Base-by-base conservation (phyloP, 169 alveolate species). In the Cryptosporidium muris region DNA sequence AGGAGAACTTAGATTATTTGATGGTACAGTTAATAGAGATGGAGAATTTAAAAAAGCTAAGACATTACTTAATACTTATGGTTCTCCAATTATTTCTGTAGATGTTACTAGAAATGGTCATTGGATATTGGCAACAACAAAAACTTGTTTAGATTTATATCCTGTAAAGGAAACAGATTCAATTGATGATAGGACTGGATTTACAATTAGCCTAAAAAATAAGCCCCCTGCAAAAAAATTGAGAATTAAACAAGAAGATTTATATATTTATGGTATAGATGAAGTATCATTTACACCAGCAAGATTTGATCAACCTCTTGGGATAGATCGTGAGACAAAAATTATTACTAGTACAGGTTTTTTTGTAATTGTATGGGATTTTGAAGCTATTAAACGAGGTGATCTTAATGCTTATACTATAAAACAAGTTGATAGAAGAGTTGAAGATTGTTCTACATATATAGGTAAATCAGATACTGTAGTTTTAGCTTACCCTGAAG, bases 61-160 rank as follows among this genome's bases (percentile, higher is more conserved):
- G 51, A 88, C 91, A 34, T 82, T 68, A 34, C 63, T 91, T 2
- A 81, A 74, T 8, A 80, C 91, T n/a, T 81, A 88, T 48, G 81
- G 92, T 9, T 88, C 81, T 1, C 81, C 88, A n/a, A 63, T 89
- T 6, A 11, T 64, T 16, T 81, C 88, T 11, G 81, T 94, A 45
- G 94, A 90, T 63, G 68, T 91, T 1, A 81, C 93, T 34, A 52
- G 80, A 37, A 94, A 92, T 68, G 94, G 93, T 4, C 51, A 88
- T 34, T 94, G 95, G 94, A 81, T 94, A n/a, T 65, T 94, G 4
- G 90, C 92, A 1, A 88, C 94, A 45, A 81, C 90, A 74, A 82
- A 81, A 58, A 92, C 88, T 37, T 94, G 92, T 65, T 53, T 94
- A 51, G 49, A 92, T 16, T 80, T 94, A 25, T 65, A 81, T 89